These are phyloP conservation scores for Mycena galericulata DNA, from an alignment of 768 basidiomycete species.

Conservation along the genomic window DNA sequence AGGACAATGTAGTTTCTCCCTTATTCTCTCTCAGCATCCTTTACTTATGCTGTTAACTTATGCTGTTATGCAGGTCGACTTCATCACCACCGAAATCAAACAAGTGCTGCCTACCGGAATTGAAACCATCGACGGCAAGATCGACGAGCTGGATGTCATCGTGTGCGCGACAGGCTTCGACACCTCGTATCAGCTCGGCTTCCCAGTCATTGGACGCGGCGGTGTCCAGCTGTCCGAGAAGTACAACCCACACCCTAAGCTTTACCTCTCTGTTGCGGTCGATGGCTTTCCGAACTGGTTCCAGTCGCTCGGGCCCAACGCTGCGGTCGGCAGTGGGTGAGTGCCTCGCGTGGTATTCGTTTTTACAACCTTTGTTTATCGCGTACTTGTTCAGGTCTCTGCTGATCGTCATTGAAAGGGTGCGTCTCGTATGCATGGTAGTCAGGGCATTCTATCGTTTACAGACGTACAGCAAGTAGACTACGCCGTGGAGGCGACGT, in stretches of 20 bases:
- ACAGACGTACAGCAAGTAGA: conserved; percentile 56
- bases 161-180: conserved; percentile 76
- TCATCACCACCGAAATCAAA: conserved; percentile 63
- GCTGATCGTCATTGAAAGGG: conserved; percentile 63
- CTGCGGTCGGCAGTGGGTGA: conserved; percentile 53
- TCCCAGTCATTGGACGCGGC: conserved; percentile 65
- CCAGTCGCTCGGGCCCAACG: conserved; percentile 67
- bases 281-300: conserved; percentile 82
- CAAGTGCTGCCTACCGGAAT: conserved; percentile 66
- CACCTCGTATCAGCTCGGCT: conserved; percentile 58
- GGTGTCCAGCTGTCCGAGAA: conserved; percentile 65
- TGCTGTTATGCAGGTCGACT: conserved; percentile 57
- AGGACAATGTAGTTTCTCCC: conserved; percentile 63
- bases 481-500: conserved; percentile 64
- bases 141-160: conserved; percentile 68
- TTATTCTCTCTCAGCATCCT: not conserved
- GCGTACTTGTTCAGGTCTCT: conserved; percentile 53
- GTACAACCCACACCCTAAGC: conserved; percentile 65
- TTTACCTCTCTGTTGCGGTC: conserved; percentile 69
- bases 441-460: not conserved
- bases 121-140: conserved; percentile 65
- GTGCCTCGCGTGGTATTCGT: no score
- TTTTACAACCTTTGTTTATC: not conserved
- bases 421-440: not conserved
- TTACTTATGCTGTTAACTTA: no score